Evolutionary conservation across 768 basidiomycete genomes (phyloP), one percentile per base, ranked within the genome.

Genomic region (Omphalotus guepiniiformis): DNA sequence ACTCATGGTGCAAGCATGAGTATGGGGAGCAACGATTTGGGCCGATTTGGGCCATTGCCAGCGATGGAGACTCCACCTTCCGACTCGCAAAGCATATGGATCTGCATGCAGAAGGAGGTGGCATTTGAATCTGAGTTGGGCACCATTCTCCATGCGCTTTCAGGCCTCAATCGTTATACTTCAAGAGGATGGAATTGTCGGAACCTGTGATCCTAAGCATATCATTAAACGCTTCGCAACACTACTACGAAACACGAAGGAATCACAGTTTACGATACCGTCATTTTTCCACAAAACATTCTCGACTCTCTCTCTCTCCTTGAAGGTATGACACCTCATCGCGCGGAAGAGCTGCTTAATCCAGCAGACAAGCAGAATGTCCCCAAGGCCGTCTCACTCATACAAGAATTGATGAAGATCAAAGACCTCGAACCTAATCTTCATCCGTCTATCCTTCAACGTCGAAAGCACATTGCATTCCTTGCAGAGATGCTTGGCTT

Each of bases 151-250:
- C 4, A 21, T 38, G 22, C 16, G 9, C 6, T 38, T 6, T 21
- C 36, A 18, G 36, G 36, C 7, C 29, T 67, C 3, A 64, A 65
- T 42, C 36, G 19, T 7, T 27, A 47, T 3, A 61, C 62, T 4
- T 57, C 56, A 1, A 7, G n/a, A 25, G 28, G 5, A 53, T 43
- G 55, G 54, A 8, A 16, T 61, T 0, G 4, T 59, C 13, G 52
- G 40, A 5, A 59, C 59, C 15, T 59, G 53, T 47, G 62, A 63
- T 56, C 62, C 58, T 7, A 64, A 63, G 43, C 64, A 66, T 50
- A 54, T 66, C 4, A 32, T 57, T 27, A 66, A 66, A 47, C 51
- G 58, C 4, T 58, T 61, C 50, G 64, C 57, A 15, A 57, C 63
- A 28, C 47, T 60, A 30, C 19, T 60, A 13, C 41, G 62, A 2